Percentiles rank a stretch among this genome's conserved stretches.
These are phyloP conservation scores for Exophiala bonariae DNA, from an alignment of 2,329 filamentous ascomycete species.

Conservation along the genomic window DNA sequence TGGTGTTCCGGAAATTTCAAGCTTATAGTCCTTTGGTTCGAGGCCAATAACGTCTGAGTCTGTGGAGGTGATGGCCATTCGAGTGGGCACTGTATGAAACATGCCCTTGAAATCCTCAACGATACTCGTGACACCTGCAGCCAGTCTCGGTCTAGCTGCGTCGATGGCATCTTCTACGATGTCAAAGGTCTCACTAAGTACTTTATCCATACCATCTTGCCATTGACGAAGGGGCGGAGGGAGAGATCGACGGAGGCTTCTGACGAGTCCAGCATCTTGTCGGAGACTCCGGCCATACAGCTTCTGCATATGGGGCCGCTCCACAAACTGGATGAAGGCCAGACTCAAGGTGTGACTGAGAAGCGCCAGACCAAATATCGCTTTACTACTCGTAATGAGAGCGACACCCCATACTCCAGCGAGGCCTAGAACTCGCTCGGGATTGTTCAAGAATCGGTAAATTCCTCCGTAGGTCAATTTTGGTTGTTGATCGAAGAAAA, in stretches of 20 bases:
- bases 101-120: conserved; percentile 83
- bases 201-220: conserved; percentile 81
- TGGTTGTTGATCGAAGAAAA: conserved; percentile 88
- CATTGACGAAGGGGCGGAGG: conserved; percentile 80
- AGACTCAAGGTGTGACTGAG: conserved; percentile 82
- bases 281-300: conserved; percentile 84
- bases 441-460: conserved; percentile 97
- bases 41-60: conserved; percentile 77
- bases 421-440: conserved; percentile 87
- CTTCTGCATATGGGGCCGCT: conserved; percentile 97
- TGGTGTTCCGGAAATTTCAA: conserved; percentile 70
- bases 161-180: conserved; percentile 92
- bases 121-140: conserved; percentile 80
- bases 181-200: conserved; percentile 81
- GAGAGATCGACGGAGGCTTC: conserved; percentile 83
- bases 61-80: conserved; percentile 78
- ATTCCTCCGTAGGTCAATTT: conserved; percentile 96
- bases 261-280: conserved; percentile 84
- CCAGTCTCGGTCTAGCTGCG: conserved; percentile 78
- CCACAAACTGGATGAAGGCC: conserved; percentile 86
- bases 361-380: conserved; percentile 83
- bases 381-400: conserved; percentile 84
- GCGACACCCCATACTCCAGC: conserved; percentile 95
- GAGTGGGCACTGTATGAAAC: conserved; percentile 85
- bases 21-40: conserved; percentile 75